Conservation (phyloP, 164 flowering plant species). For the Kalanchoe fedtschenkoi region DNA sequence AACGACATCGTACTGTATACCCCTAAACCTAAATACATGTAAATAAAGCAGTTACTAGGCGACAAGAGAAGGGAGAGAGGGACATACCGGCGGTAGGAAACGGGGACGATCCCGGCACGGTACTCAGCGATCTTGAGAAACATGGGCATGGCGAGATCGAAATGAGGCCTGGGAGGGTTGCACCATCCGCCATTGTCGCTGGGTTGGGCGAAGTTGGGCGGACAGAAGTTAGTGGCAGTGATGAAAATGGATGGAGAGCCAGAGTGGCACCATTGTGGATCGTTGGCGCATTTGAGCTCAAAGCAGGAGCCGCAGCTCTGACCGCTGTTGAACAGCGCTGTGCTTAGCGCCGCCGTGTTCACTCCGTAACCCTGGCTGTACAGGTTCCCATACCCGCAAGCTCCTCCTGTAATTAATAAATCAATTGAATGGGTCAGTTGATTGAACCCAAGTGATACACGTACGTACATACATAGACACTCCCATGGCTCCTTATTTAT, state of each 20-base stretch:
- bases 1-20: too few species aligned
- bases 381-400: slow-evolving; percentile 38
- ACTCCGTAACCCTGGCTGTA: slow-evolving; percentile 43
- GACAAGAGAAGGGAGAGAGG: not conserved
- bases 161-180: slow-evolving; percentile 42
- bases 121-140: slow-evolving; percentile 43
- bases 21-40: too few species aligned
- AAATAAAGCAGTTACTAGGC: not conserved
- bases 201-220: slow-evolving; percentile 33
- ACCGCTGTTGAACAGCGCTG: slow-evolving; percentile 39
- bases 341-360: slow-evolving; percentile 40
- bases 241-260: slow-evolving; percentile 33
- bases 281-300: slow-evolving; percentile 30
- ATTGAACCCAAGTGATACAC: not conserved
- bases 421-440: not conserved
- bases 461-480: too few species aligned
- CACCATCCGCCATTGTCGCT: slow-evolving; percentile 49
- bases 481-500: too few species aligned
- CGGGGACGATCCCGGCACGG: slow-evolving; percentile 42
- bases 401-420: slow-evolving; percentile 21
- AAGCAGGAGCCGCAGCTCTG: slow-evolving; percentile 42
- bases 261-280: slow-evolving; percentile 29
- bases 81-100: slow-evolving; percentile 29
- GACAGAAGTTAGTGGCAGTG: slow-evolving; percentile 43
- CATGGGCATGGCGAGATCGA: slow-evolving; percentile 53